phyloP scores from a whole-genome alignment of 1,284 basidiomycete species.

The Cryptococcus neoformans region DNA sequence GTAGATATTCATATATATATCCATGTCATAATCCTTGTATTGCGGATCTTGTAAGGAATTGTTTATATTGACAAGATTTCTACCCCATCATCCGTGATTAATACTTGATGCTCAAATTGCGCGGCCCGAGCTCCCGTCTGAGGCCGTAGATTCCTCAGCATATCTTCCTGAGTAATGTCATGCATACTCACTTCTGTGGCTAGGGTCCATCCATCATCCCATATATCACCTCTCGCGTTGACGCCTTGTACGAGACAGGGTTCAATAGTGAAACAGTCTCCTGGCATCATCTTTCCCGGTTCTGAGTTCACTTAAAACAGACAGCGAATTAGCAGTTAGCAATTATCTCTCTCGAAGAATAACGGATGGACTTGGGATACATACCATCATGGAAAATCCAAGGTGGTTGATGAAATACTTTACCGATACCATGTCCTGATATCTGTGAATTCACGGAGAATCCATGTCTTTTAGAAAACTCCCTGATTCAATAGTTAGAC shows the following conservation, averaged over 20 bases:
- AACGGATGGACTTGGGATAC: conserved; percentile 20
- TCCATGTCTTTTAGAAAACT: conserved; percentile 47
- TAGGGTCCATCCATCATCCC: conserved; percentile 85
- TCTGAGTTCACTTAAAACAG: conserved; percentile 64
- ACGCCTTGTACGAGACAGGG: conserved; percentile 72
- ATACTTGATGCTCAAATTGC: conserved; percentile 81
- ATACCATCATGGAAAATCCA: conserved; percentile 73
- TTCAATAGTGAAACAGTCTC: conserved; percentile 89
- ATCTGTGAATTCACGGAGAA: conserved; percentile 69
- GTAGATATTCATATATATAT: too few relatives aligned
- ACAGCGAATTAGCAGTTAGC: background rate
- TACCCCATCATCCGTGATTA: conserved; percentile 70
- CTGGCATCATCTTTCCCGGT: conserved; percentile 70
- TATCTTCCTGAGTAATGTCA: too few relatives aligned
- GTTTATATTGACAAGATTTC: conserved; percentile 58
- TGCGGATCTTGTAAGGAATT: background rate
- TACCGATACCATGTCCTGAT: conserved; percentile 74
- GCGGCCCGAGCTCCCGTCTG: conserved; percentile 65
- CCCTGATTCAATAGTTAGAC: conserved; percentile 20
- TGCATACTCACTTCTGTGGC: conserved; percentile 63
- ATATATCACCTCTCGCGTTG: conserved; percentile 65
- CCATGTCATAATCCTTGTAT: too few relatives aligned
- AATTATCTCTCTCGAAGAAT: background rate
- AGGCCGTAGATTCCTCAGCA: background rate
- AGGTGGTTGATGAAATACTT: conserved; percentile 74